Percentiles rank a stretch among this genome's conserved stretches.
These are phyloP conservation scores for Diaporthe nobilis DNA, from an alignment of 2,329 filamentous ascomycete genomes.

Conservation along the genomic window DNA sequence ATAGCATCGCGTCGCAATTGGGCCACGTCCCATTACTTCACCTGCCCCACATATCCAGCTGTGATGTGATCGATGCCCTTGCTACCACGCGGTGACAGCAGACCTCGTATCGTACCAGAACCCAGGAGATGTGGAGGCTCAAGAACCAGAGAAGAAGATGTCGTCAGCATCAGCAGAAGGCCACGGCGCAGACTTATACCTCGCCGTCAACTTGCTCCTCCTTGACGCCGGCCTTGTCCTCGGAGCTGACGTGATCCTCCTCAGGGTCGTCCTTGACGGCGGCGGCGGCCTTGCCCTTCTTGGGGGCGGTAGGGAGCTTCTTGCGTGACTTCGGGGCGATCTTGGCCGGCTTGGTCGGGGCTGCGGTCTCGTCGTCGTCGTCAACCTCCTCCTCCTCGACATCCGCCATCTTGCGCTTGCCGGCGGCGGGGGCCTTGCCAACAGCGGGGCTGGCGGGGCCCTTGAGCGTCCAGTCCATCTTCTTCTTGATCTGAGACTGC, in stretches of 20 bases:
- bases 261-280: slow-evolving; percentile 19
- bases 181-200: background rate
- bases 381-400: background rate
- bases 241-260: background rate
- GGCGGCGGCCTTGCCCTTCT: slow-evolving; percentile 27
- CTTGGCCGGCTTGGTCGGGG: slow-evolving; percentile 17
- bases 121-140: background rate
- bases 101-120: background rate
- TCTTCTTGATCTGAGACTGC: slow-evolving; percentile 39
- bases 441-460: background rate
- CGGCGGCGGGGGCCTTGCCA: background rate
- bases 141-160: background rate
- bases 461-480: slow-evolving; percentile 34
- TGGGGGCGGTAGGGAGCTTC: slow-evolving; percentile 3
- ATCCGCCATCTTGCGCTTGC: slow-evolving; percentile 39
- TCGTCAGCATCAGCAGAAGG: background rate
- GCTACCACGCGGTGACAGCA: background rate
- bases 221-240: slow-evolving; percentile 9
- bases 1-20: background rate
- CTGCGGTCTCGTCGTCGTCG: background rate
- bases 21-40: background rate
- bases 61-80: background rate
- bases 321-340: slow-evolving; percentile 8
- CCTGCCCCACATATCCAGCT: background rate
- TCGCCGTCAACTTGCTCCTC: slow-evolving; percentile 3